These are phyloP conservation scores for Taxillus chinensis DNA, from an alignment of 164 flowering plant species.

Conservation along the genomic window DNA sequence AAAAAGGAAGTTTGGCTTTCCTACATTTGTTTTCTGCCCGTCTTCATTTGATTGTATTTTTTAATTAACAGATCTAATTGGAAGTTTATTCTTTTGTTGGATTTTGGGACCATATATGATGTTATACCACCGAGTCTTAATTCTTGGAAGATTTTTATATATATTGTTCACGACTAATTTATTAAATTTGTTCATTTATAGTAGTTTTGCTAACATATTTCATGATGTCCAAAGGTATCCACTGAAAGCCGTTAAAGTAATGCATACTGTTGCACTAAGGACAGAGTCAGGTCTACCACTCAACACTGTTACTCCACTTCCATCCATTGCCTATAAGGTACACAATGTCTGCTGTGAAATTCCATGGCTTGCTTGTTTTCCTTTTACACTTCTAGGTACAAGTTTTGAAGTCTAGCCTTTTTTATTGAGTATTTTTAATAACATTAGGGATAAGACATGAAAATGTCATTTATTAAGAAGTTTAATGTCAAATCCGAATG, in stretches of 20 bases:
- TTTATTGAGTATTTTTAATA: background rate
- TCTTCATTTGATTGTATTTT: background rate
- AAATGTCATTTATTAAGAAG: background rate
- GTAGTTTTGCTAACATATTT: background rate
- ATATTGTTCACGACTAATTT: background rate
- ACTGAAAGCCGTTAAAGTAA: constrained; percentile 88
- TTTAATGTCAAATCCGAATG: no score
- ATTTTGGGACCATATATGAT: background rate
- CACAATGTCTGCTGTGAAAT: background rate
- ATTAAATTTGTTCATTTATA: background rate
- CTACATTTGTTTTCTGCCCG: no score
- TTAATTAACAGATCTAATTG: background rate
- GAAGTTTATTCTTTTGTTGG: background rate
- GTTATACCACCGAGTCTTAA: background rate
- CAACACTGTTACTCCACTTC: constrained; percentile 27
- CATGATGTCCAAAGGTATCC: constrained; percentile 48
- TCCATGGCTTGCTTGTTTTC: background rate
- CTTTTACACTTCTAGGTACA: background rate
- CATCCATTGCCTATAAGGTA: constrained; percentile 39
- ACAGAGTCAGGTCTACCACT: constrained; percentile 65
- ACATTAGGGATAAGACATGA: no score
- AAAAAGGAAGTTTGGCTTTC: no score
- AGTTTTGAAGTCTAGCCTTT: background rate
- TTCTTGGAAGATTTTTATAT: background rate
- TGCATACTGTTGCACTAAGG: constrained; percentile 90